Conservation (phyloP, 352 stramenopile genomes). For the Globisporangium sylvaticum region DNA sequence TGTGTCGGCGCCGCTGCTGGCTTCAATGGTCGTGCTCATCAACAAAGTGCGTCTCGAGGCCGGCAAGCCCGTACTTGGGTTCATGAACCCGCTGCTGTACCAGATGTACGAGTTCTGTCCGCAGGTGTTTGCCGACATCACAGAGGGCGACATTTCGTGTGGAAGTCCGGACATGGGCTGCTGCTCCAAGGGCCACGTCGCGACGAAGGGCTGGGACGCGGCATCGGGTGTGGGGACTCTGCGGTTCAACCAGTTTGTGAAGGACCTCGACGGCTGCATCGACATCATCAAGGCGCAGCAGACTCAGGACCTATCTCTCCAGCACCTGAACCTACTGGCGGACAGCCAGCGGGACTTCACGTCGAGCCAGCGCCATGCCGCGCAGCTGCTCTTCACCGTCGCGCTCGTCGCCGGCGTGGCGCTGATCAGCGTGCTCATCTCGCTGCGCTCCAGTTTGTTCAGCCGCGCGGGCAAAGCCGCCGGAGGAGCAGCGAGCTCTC, state of each 20-base stretch:
- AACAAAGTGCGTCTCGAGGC: conserved; percentile 45
- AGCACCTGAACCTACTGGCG: conserved; percentile 10
- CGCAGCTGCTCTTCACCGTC: conserved; percentile 26
- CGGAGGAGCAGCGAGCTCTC: conserved; percentile 9
- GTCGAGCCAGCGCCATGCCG: conserved; percentile 19
- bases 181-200: conserved; percentile 42
- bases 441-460: conserved; percentile 40
- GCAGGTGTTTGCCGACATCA: conserved; percentile 70
- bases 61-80: conserved; percentile 42
- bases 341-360: conserved; percentile 18
- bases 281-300: conserved; percentile 4
- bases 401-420: conserved; percentile 31
- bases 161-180: conserved; percentile 41
- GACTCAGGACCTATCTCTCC: neutral
- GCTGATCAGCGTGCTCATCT: conserved; percentile 30
- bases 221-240: conserved; percentile 61
- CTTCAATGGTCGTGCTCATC: conserved; percentile 55
- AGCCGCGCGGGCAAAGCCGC: conserved; percentile 8
- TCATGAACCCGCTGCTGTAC: conserved; percentile 74
- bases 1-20: conserved; percentile 62
- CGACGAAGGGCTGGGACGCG: conserved; percentile 62
- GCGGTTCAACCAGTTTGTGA: conserved; percentile 34
- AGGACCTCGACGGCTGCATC: conserved; percentile 42
- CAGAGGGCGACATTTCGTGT: conserved; percentile 55
- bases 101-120: conserved; percentile 50